Base-by-base conservation (phyloP, 768 basidiomycete species). In the Pisolithus microcarpus region DNA sequence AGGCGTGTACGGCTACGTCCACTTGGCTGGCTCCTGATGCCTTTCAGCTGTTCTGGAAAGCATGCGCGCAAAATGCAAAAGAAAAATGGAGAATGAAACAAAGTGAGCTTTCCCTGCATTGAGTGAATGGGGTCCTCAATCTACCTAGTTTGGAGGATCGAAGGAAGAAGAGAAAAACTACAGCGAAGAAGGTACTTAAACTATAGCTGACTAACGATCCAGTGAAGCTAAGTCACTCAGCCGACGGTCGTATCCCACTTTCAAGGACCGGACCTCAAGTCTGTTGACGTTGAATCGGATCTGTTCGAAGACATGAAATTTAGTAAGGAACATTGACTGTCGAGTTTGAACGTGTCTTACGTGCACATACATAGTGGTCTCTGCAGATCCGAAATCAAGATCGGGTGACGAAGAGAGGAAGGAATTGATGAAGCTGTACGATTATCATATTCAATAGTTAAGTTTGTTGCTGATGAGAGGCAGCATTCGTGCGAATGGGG, bases 251-350 rank as follows among this genome's bases (percentile, higher is more conserved):
- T 88, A 31, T 79, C 82, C 3, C 81, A 79, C 58, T 85, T 85
- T 58, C 72, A 76, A 52, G 86, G 86, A 1, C 72, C 80, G n/a
- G 79, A 78, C 48, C 66, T 83, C 11, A 78, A 76, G 56, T 77
- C 78, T 7, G 73, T 91, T 19, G 56, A 76, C 37, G 73, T 82
- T 6, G 74, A 84, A 57, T 78, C 79, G 5, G 69, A 81, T 24
- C 63, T 96, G 16, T 91, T 98, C 58, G 70, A 79, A 13, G 86
- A 77, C 23, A 74, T 84, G 69, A 87, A 75, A 48, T 95, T 97
- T 61, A 82, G 94, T 94, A 48, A 61, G 86, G 72, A 28, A 7
- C 23, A 5, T 13, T 36, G 16, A 7, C 39, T 5, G 37, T 4
- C 37, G 16, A 16, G 18, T 52, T 23, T 37, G 18, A 13, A 2